Base-by-base conservation (phyloP, 257 asterid species). In the Salvia splendens region DNA sequence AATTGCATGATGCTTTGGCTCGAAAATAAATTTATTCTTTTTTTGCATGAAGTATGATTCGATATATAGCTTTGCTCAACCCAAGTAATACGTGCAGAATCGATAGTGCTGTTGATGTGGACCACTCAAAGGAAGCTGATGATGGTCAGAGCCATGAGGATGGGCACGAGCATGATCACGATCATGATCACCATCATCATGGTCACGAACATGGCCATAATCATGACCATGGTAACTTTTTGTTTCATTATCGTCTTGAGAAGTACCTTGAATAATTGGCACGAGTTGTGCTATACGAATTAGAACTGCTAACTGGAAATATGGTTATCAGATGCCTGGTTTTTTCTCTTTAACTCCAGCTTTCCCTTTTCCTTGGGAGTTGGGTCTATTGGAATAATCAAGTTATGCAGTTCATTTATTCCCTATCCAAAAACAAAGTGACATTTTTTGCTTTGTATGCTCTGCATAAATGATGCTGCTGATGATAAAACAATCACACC, bases 61-160 rank as follows among this genome's bases (percentile, higher is more conserved):
- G 3, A 12, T 48, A 12, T 52, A 2, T 32, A 48, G 30, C 12
- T 48, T 65, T 56, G 40, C 65, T 69, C 51, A 77, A 15, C 32
- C 63, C 74, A 38, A 45, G 48, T 73, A 38, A 68, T 64, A 33
- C 45, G 1, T 87, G 78, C 89, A 94, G 99, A 82, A 91, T 94
- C 59, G 99, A 94, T 75, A 87, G 84, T 79, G 92, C 96, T 51
- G 86, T 94, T 61, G 91, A 89, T 6, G 66, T 77, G 69, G 88
- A 91, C 70, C 85, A 76, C 49, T 77, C 92, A 8, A 82, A 87
- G 77, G 97, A 88, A 38, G 89, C 81, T 55, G 91, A 86, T 67
- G 72, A 67, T 41, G 62, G 65, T 51, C 84, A 85, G 73, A 49
- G 61, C 67, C 74, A 69, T 9, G 62, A 59, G 6, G 62, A 50